These are phyloP conservation scores for Xylariaceae sp. DNA, from an alignment of 2,329 filamentous ascomycete genomes.

Conservation along the genomic window DNA sequence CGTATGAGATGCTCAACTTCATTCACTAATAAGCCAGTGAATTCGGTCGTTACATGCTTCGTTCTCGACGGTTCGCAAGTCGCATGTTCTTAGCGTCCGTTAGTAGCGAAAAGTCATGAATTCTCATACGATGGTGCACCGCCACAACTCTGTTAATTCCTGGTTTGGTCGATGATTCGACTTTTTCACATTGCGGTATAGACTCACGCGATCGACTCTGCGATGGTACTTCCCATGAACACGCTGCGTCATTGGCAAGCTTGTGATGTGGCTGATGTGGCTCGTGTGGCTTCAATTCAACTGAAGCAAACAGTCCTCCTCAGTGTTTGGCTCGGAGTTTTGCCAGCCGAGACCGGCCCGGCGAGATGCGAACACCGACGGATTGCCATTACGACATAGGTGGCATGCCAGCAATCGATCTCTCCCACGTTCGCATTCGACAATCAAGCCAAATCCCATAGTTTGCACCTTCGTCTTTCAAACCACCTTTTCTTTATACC, in stretches of 20 bases:
- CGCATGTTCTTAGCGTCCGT: too few relatives aligned
- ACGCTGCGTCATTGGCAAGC: background rate
- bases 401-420: background rate
- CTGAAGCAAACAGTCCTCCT: background rate
- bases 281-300: background rate
- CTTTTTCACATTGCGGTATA: background rate
- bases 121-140: background rate
- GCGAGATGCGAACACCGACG: background rate
- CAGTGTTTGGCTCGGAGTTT: background rate
- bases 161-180: background rate
- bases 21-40: too few relatives aligned
- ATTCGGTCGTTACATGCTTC: too few relatives aligned
- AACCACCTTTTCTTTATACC: background rate
- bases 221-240: background rate
- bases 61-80: too few relatives aligned
- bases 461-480: background rate
- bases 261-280: background rate
- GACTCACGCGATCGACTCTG: background rate
- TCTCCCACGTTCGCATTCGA: too few relatives aligned
- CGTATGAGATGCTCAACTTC: too few relatives aligned
- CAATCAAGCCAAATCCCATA: too few relatives aligned
- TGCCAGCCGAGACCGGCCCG: slow-evolving; percentile 6
- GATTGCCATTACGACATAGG: background rate
- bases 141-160: background rate
- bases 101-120: background rate